Base-by-base conservation (phyloP, 768 basidiomycete genomes). In the Botryobasidium botryosum region DNA sequence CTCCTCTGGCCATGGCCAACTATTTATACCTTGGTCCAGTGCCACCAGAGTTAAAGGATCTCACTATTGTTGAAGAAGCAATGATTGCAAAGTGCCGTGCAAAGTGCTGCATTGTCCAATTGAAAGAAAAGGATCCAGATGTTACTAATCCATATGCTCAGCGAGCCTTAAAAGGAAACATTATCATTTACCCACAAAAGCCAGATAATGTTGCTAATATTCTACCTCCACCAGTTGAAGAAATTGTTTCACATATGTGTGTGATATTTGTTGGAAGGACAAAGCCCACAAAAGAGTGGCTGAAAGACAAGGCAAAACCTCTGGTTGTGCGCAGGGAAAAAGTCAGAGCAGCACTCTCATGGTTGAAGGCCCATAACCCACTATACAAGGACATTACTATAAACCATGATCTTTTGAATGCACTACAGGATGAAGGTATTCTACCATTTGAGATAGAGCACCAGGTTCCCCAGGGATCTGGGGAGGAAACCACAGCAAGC, bases 191-290 rank as follows among this genome's bases (percentile, higher is more conserved):
- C 38, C 48, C 50, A 8, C 35, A 40, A n/a, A 24, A 44, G 15
- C 50, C 49, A 15, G 40, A 49, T 15, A 35, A 27, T 17, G 6
- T 52, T 8, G 26, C 26, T 20, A 26, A 32, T n/a, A 5, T 51
- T 13, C 28, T 53, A 18, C 52, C 52, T 5, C 52, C 47, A 4
- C 43, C 52, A 6, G 17, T 49, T 12, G 48, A 49, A 21, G 52
- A 53, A 3, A 47, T 52, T 1, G 36, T 41, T 6, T 46, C 40
- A 4, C 43, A 49, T 21, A 41, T 52, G 5, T 52, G 51, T 43
- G 51, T 52, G 6, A 18, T 52, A 21, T 52, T 52, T 37, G 44
- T 52, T 31, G 51, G 51, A 7, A 17, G 27, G 8, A 35, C 23
- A 6, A n/a, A 17, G 7, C 51, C 50, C 17, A 25, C 50, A 5